Conservation (phyloP, 306 rosid genomes). For the Cucurbita ficifolia region DNA sequence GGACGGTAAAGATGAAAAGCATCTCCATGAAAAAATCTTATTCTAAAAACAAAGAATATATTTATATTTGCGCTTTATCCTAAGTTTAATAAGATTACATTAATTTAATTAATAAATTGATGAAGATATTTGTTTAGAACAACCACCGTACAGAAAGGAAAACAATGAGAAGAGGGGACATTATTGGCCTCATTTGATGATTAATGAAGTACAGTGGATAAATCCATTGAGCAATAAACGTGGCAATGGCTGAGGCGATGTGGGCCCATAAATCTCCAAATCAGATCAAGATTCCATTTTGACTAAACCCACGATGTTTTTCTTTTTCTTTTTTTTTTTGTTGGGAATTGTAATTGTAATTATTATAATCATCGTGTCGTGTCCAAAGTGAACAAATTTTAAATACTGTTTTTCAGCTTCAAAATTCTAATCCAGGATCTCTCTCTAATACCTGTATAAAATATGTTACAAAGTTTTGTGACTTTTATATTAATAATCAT, state of each 20-base stretch:
- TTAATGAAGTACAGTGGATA: neutral
- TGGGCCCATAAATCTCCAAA: neutral
- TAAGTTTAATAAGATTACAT: neutral
- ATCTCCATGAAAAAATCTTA: neutral
- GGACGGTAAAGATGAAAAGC: neutral
- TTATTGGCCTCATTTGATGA: neutral
- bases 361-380: conserved; percentile 6
- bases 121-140: neutral
- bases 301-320: neutral
- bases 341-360: neutral
- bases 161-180: neutral
- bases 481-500: too few species aligned
- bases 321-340: neutral
- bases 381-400: neutral
- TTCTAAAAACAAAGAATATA: neutral
- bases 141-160: neutral
- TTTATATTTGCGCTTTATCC: neutral
- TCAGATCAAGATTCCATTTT: conserved; percentile 6
- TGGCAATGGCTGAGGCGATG: neutral
- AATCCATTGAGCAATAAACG: neutral
- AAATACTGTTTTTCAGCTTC: neutral
- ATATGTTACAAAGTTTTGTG: too few species aligned
- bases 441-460: too few species aligned
- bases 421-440: too few species aligned
- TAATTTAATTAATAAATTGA: too few species aligned